phyloP scores from a whole-genome alignment of 176 grass and related monocot genomes.

The Phoenix dactylifera region DNA sequence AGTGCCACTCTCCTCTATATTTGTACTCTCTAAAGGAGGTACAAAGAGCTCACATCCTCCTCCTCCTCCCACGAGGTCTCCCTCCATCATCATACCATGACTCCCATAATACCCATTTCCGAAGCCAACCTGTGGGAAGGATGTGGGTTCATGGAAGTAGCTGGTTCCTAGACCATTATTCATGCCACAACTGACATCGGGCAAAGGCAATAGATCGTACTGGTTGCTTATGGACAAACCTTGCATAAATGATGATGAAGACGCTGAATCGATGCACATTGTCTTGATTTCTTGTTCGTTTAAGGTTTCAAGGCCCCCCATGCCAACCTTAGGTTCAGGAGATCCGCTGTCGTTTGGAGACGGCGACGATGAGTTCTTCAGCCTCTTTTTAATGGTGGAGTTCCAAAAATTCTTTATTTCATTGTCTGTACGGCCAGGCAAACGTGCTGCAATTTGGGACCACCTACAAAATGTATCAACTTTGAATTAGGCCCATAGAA shows the following conservation, averaged over 20 bases:
- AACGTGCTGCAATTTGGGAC: slow-evolving; percentile 87
- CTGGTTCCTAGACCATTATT: background rate
- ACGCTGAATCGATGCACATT: slow-evolving; percentile 51
- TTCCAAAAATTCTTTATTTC: slow-evolving; percentile 99
- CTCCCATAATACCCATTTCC: slow-evolving; percentile 20
- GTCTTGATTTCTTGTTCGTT: slow-evolving; percentile 29
- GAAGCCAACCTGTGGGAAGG: slow-evolving; percentile 4
- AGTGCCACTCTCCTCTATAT: slow-evolving; percentile 20
- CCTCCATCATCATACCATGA: slow-evolving; percentile 33
- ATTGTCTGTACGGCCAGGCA: slow-evolving; percentile 89
- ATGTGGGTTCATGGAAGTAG: slow-evolving; percentile 40
- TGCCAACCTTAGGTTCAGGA: slow-evolving; percentile 33
- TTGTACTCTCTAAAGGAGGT: slow-evolving; percentile 46
- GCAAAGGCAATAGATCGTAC: slow-evolving; percentile 64
- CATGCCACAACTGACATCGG: slow-evolving; percentile 25
- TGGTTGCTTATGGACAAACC: slow-evolving; percentile 11
- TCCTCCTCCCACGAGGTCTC: slow-evolving; percentile 28
- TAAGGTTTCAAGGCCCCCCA: slow-evolving; percentile 26
- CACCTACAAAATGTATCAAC: slow-evolving; percentile 31
- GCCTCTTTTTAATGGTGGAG: slow-evolving; percentile 92
- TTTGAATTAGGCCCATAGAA: too few species aligned
- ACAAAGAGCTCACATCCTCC: slow-evolving; percentile 32
- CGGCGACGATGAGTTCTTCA: slow-evolving; percentile 41
- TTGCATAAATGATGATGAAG: slow-evolving; percentile 44
- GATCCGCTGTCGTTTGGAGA: slow-evolving; percentile 29